Evolutionary conservation across 805 yeast genomes (phyloP), one percentile per base, ranked within the genome.

Genomic region (Trichomonascus vanleenenianus): DNA sequence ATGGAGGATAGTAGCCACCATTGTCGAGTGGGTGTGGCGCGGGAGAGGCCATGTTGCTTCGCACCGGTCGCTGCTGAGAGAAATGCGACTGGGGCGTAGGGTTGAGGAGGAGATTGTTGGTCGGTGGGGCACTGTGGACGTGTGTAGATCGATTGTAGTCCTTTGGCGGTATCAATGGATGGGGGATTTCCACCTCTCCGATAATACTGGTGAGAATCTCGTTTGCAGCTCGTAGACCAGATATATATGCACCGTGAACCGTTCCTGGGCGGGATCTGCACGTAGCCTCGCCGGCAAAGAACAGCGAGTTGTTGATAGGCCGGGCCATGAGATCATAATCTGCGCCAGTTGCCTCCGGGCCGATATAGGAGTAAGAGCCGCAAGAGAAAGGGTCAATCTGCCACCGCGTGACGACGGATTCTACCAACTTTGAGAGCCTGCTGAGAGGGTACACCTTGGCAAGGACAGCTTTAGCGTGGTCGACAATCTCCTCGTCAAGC

Each of bases 311-410:
- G 34, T 57, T 60, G 2, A 66, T 61, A 1, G 72, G 70, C 15
- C 66, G 53, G 1, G 71, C 71, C 35, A 69, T 52, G 9, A 58
- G 46, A 39, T 68, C 72, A 45, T 65, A 70, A 46, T 68, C 73
- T 0, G 63, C 69, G 2, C 65, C 68, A 1, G 69, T 63, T n/a
- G 70, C 72, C 20, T 66, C 70, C 8, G 57, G 55, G 2, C 72
- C 73, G 11, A 68, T 67, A 45, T 66, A 68, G 9, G 72, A 67
- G 62, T 86, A 91, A 0, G 96, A 79, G 2, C 97, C 97, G 45
- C 84, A 65, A 2, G 85, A 73, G 57, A 72, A 85, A 1, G 87
- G 86, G 54, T 89, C 94, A 2, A 61, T 59, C 1, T 94, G 82
- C 97, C 97, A 91, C 22, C 78, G 67, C 0, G 91, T 75, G 1